Base-by-base conservation (phyloP, 495 filamentous ascomycete species). In the Viridothelium virens region DNA sequence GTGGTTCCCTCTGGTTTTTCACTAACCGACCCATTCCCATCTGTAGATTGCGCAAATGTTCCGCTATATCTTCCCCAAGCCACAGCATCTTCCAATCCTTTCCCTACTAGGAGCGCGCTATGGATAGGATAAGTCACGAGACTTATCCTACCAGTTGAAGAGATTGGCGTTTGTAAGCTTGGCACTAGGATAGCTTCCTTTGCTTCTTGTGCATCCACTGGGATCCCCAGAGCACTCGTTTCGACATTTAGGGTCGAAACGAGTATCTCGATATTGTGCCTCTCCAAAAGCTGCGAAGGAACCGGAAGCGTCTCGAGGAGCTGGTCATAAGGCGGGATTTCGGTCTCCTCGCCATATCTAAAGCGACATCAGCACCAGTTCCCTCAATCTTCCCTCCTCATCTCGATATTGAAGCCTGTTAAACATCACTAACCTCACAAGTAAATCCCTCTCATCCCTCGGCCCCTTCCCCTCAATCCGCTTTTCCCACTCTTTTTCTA, bases 41-140 rank as follows among this genome's bases (percentile, higher is more conserved):
- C 56, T 37, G 66, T 6, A n/a, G 44, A 66, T 33, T 61, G 50
- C 9, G 66, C 66, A 34, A 72, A 50, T 10, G 14, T 59, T 31
- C 31, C 53, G 14, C 31, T 70, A 65, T 80, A 74, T 3, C 75
- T 74, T 63, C 83, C 80, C 65, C 85, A 83, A 12, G 80, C 77
- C 10, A 84, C 73, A 1, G 85, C 69, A 7, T 81, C 82, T 25
- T 83, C 77, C 25, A 86, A 71, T 0, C 91, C 92, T 50, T 87
- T 82, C 2, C 85, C 86, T 39, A 95, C 85, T 14, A 97, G 68
- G 34, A 97, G 74, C 10, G 87, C 84, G 74, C 87, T 89, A 70
- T 98, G 94, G 16, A 96, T 91, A 0, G 94, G 92, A 64, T 92
- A 91, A 10, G 86, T 85, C 11, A 96, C 79, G 46, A 87, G 75